Percentiles rank a stretch among this genome's conserved stretches.
Evolutionary conservation across 768 basidiomycete genomes (phyloP).

Genomic region (Psilocybe tampanensis): DNA sequence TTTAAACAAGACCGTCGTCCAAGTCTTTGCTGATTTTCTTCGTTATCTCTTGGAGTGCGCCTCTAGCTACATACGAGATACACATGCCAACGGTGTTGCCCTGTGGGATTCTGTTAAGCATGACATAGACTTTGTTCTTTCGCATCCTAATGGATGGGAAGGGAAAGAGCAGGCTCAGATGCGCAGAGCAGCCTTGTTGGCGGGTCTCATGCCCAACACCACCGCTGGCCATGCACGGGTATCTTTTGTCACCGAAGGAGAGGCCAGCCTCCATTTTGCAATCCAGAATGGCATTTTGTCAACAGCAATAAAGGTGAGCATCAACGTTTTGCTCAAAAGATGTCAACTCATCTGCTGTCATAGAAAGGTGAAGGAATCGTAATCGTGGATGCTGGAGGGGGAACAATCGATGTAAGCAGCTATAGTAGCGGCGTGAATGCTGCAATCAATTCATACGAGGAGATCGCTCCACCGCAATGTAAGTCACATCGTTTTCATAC

Average conservation of each 20-base stretch:
- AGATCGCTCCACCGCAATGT: conserved; percentile 50
- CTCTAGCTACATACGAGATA: conserved; percentile 42
- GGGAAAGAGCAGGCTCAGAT: conserved; percentile 42
- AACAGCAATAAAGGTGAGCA: conserved; percentile 11
- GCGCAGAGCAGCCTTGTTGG: conserved; percentile 41
- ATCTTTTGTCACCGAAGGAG: conserved; percentile 52
- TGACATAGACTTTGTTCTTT: conserved; percentile 43
- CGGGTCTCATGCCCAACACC: conserved; percentile 37
- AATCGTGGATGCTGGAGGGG: conserved; percentile 63
- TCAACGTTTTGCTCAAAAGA: neutral
- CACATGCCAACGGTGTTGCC: conserved; percentile 38
- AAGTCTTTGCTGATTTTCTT: conserved; percentile 52
- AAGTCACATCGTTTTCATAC: conserved; percentile 1
- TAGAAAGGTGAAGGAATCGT: conserved; percentile 20
- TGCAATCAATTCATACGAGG: conserved; percentile 37
- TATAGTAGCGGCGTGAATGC: conserved; percentile 39
- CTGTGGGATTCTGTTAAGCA: conserved; percentile 40
- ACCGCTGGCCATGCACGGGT: conserved; percentile 35
- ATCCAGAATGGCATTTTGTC: conserved; percentile 33
- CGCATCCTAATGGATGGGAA: conserved; percentile 46
- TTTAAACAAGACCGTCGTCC: conserved; percentile 34
- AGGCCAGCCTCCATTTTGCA: conserved; percentile 53
- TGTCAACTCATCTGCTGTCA: neutral
- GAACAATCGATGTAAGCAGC: conserved; percentile 60
- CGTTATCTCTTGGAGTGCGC: conserved; percentile 45